phyloP scores from a whole-genome alignment of 495 filamentous ascomycete species.

The Daldinia grandis region DNA sequence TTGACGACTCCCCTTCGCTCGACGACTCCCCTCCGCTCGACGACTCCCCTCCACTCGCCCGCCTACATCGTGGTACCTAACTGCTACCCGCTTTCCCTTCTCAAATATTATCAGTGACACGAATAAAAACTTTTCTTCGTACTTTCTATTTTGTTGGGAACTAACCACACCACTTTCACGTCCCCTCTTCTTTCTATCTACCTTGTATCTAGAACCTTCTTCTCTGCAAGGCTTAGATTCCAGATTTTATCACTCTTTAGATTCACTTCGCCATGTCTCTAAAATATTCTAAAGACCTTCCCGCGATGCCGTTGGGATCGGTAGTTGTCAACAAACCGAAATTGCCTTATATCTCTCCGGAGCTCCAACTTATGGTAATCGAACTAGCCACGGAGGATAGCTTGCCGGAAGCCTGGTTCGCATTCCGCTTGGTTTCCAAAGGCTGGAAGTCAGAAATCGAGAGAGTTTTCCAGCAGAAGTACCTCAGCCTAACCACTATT shows the following conservation, averaged over 20 bases:
- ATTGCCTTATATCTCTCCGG: background rate
- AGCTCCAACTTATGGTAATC: background rate
- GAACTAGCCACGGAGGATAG: background rate
- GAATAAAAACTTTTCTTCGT: too few species aligned
- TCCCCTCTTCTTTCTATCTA: too few species aligned
- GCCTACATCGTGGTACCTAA: too few species aligned
- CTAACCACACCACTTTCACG: background rate
- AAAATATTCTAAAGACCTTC: background rate
- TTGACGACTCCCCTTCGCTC: too few species aligned
- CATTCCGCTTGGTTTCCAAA: background rate
- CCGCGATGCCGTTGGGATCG: background rate
- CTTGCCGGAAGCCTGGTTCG: background rate
- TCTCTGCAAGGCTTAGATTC: background rate
- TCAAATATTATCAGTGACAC: too few species aligned
- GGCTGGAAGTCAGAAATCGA: conserved; percentile 2
- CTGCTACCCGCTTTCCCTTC: too few species aligned
- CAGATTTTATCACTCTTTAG: background rate
- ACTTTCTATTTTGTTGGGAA: too few species aligned
- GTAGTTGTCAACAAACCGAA: background rate
- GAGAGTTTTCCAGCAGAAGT: background rate
- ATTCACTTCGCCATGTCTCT: background rate
- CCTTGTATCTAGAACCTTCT: background rate
- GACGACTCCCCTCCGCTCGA: too few species aligned
- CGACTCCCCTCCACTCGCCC: too few species aligned
- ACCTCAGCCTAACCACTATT: background rate